Evolutionary conservation across 2,329 filamentous ascomycete species (phyloP), one percentile per base, ranked within the genome.

Genomic region (Fusarium sp.): DNA sequence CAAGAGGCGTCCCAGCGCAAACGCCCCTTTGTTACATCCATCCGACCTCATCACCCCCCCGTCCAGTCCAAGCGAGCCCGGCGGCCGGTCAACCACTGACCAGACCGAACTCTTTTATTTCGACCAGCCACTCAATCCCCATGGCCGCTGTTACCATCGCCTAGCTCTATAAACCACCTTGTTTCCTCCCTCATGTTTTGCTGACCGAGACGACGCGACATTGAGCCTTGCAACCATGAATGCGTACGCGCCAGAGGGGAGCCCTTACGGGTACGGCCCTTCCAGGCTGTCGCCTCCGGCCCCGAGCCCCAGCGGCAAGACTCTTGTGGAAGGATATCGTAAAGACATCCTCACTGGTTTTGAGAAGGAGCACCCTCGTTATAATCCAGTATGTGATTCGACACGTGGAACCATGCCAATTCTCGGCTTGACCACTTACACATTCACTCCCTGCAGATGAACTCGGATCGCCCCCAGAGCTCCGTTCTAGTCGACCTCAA

Each of bases 401-500:
- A 42, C 52, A 22, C 16, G 20, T 18, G 2, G 42, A 38, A 42
- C 31, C 56, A 65, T 61, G 11, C 27, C n/a, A 42, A 6, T 25
- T 31, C 20, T 56, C 22, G 40, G 50, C 29, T 31, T 50, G 60
- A 27, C 31, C 45, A 66, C 69, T 78, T 50, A 78, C 67, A 58
- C n/a, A 52, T 52, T 58, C 33, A n/a, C 25, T 18, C 7, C 29
- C 22, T 33, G 29, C 73, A 91, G 90, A 81, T 86, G 80, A 90
- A 89, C 76, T 71, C 83, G 40, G 83, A 85, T 33, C 86, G 86
- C 61, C 85, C 86, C 13, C 88, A 89, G 73, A 91, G 87, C 77
- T 90, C 89, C 22, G 84, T 83, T 5, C 85, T 89, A 13, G 87
- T 92, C 74, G 89, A 93, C 77, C 85, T 92, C 63, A 90, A 90